Percentiles rank a stretch among this genome's conserved stretches.
These are phyloP conservation scores for Aspergillus unguis DNA, from an alignment of 2,329 filamentous ascomycete genomes.

Conservation along the genomic window DNA sequence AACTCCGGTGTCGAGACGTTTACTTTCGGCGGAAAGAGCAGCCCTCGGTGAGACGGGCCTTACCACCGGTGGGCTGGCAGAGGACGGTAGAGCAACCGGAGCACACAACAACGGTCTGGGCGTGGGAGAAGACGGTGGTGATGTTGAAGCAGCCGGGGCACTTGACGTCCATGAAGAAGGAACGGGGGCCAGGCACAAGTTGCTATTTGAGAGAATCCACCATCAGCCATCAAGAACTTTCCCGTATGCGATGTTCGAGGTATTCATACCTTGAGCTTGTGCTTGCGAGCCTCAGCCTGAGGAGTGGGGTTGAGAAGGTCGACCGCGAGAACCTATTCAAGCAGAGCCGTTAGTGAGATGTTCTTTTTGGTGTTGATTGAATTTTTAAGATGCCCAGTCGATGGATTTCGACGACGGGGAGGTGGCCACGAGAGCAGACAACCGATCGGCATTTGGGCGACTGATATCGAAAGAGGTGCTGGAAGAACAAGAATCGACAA, in stretches of 20 bases:
- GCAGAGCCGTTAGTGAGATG: constrained; percentile 18
- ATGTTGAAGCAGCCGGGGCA: constrained; percentile 99
- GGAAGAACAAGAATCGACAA: constrained; percentile 10
- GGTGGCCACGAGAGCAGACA: constrained; percentile 9
- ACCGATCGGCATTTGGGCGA: not conserved
- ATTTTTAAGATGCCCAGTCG: constrained; percentile 5
- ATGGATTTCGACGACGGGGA: constrained; percentile 5
- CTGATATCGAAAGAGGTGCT: not conserved
- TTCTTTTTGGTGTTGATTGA: not conserved
- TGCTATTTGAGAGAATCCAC: constrained; percentile 52
- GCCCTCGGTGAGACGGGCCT: constrained; percentile 97
- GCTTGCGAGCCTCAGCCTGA: constrained; percentile 98
- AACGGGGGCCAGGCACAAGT: constrained; percentile 92
- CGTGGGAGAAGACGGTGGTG: constrained; percentile 99
- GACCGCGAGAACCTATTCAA: constrained; percentile 92
- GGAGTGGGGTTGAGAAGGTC: constrained; percentile 99
- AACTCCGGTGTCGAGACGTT: constrained; percentile 32
- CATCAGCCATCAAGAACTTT: constrained; percentile 5
- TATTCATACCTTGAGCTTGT: constrained; percentile 96
- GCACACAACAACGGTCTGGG: constrained; percentile 99
- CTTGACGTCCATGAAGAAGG: constrained; percentile 99
- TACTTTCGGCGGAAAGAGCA: constrained; percentile 99
- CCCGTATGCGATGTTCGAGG: not conserved
- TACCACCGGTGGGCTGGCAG: constrained; percentile 99
- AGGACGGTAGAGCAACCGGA: constrained; percentile 98